Evolutionary conservation across 2,329 filamentous ascomycete species (phyloP).

Genomic region (Coniochaeta ligniaria): DNA sequence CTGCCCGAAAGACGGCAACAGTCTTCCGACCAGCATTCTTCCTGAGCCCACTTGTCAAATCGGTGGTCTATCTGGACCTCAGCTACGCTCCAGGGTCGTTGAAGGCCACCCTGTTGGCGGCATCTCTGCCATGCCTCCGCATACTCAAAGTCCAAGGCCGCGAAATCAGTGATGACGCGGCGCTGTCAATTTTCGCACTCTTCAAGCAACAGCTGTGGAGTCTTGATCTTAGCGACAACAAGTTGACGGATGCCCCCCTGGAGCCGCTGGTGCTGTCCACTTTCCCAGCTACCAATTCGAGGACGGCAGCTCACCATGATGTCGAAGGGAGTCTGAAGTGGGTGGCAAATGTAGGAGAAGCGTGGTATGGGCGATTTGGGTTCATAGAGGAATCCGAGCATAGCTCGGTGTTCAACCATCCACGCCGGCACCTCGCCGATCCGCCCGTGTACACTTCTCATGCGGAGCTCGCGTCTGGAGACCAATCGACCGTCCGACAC

Average conservation of each 20-base stretch:
- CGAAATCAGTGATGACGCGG: constrained; percentile 34
- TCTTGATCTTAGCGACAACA: constrained; percentile 46
- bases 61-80: constrained; percentile 45
- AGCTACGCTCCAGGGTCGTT: constrained; percentile 41
- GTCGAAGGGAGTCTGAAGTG: constrained; percentile 37
- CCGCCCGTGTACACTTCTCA: constrained; percentile 31
- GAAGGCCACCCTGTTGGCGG: constrained; percentile 20
- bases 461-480: constrained; percentile 11
- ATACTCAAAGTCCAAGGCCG: constrained; percentile 43
- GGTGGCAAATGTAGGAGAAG: constrained; percentile 19
- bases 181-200: constrained; percentile 23
- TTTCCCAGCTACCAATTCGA: constrained; percentile 19
- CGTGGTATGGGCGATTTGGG: constrained; percentile 31
- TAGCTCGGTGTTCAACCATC: constrained; percentile 37
- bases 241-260: constrained; percentile 38
- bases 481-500: constrained; percentile 18
- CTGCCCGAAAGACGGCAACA: constrained; percentile 26
- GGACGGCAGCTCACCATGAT: constrained; percentile 26
- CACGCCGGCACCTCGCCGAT: constrained; percentile 40
- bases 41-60: constrained; percentile 28
- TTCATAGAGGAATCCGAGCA: constrained; percentile 39
- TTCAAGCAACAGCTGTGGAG: constrained; percentile 44
- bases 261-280: constrained; percentile 16
- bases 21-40: constrained; percentile 24
- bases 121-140: constrained; percentile 36